phyloP scores from a whole-genome alignment of 2,329 filamentous ascomycete species.

The Alternaria tenuissima region DNA sequence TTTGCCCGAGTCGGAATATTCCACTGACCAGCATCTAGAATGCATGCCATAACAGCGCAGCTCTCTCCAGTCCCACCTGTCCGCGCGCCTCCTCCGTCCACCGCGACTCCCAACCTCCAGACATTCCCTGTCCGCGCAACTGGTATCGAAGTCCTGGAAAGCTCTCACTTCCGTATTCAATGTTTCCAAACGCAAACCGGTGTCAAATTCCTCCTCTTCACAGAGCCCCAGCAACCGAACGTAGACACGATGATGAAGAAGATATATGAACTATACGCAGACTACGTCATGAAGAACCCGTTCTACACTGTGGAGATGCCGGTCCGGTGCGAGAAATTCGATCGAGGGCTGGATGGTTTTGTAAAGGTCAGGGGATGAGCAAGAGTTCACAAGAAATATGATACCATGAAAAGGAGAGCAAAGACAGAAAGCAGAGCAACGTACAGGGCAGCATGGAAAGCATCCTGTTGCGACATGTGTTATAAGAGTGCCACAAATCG shows the following conservation, averaged over 20 bases:
- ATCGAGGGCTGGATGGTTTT: constrained; percentile 82
- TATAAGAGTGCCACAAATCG: background rate
- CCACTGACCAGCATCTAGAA: constrained; percentile 49
- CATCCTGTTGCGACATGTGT: background rate
- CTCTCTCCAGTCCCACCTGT: constrained; percentile 47
- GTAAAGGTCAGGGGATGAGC: constrained; percentile 63
- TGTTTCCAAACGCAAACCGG: constrained; percentile 96
- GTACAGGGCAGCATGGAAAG: background rate
- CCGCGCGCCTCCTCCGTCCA: constrained; percentile 29
- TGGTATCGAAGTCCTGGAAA: constrained; percentile 91
- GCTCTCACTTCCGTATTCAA: constrained; percentile 91
- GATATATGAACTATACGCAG: constrained; percentile 93
- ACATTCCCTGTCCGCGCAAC: constrained; percentile 61
- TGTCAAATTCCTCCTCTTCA: constrained; percentile 95
- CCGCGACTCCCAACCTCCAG: constrained; percentile 40
- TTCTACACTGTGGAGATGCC: constrained; percentile 99
- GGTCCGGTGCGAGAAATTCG: constrained; percentile 92
- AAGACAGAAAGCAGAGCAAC: background rate
- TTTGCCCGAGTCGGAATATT: background rate
- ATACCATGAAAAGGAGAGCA: background rate
- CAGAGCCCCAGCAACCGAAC: constrained; percentile 86
- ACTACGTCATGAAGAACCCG: constrained; percentile 99
- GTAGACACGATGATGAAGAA: constrained; percentile 83
- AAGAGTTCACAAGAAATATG: background rate
- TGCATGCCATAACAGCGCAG: constrained; percentile 68